Evolutionary conservation across 2,329 filamentous ascomycete species (phyloP).

Genomic region (Fusarium sp.): DNA sequence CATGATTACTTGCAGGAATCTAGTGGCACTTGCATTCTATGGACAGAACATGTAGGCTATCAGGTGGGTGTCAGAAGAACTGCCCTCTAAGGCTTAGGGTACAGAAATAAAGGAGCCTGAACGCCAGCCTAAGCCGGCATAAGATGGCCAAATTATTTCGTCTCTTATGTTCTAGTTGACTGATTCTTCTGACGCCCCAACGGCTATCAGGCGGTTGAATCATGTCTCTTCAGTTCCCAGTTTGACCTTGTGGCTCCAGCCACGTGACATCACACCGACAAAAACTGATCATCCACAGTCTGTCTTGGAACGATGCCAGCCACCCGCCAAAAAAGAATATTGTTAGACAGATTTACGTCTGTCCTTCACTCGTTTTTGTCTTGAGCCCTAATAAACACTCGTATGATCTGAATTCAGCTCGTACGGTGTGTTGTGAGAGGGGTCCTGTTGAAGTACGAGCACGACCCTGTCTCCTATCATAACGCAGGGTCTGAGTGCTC

Average conservation of each 20-base stretch:
- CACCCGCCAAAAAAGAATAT: conserved; percentile 23
- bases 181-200: no score
- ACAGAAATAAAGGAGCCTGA: no score
- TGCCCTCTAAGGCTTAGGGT: no score
- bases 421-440: conserved; percentile 21
- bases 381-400: conserved; percentile 9
- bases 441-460: neutral
- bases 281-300: conserved; percentile 31
- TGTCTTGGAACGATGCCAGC: conserved; percentile 30
- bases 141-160: no score
- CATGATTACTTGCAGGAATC: conserved; percentile 12
- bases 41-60: neutral
- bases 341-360: conserved; percentile 23
- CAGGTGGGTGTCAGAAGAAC: neutral
- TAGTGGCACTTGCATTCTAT: neutral
- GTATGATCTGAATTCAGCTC: conserved; percentile 38
- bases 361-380: conserved; percentile 9
- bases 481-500: conserved; percentile 33
- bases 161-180: no score
- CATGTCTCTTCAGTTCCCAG: conserved; percentile 24
- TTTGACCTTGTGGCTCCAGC: conserved; percentile 19
- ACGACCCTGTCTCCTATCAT: neutral
- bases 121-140: no score
- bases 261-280: conserved; percentile 48
- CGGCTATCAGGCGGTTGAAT: neutral